Evolutionary conservation across 2,329 filamentous ascomycete genomes (phyloP), one percentile per base, ranked within the genome.

Genomic region (Ustilaginoidea virens): DNA sequence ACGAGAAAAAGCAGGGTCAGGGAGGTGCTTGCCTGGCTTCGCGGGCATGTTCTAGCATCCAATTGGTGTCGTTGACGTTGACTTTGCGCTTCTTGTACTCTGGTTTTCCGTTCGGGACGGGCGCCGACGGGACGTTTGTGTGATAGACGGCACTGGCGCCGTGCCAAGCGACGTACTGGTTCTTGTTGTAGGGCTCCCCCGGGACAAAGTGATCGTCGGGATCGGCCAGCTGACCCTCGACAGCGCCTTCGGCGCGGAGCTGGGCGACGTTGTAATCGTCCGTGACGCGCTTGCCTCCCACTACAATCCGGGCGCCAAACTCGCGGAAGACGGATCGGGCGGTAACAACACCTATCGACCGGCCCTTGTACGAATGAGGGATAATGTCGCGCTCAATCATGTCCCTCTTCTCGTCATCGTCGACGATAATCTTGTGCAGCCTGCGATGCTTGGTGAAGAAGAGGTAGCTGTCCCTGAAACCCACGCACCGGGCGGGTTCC

Each of bases 381-480:
- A 98, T 93, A 47, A 98, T 79, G 5, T 92, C 80, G 35, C 90
- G 75, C 41, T 92, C 83, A 47, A 98, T 98, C 60, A 98, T 70
- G 53, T 96, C 86, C 35, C 79, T 75, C 61, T 98, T 98, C 55
- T 92, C 87, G n/a, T 90, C 79, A 39, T 98, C 90, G 43, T 86
- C 85, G 32, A 96, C 82, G 44, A 98, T 93, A 46, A 98, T 93
- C 61, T 98, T 98, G 69, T 85, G 90, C 10, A 98, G 76, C 45
- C 85, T 77, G 49, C 81, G 80, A 56, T 98, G 90, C 57, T 96
- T 98, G 38, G 90, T 92, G 63, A 98, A 98, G 66, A 98, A 94
- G 16, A 98, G 71, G 48, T 98, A 98, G 39, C 86, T 94, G 62
- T 98, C 90, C 41, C 90, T 71, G 65, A 98, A 98, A 11, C 90